Percentiles rank a stretch among this genome's conserved stretches.
Conservation (phyloP, 2,329 filamentous ascomycete genomes). For the Colletotrichum lindemuthianum region DNA sequence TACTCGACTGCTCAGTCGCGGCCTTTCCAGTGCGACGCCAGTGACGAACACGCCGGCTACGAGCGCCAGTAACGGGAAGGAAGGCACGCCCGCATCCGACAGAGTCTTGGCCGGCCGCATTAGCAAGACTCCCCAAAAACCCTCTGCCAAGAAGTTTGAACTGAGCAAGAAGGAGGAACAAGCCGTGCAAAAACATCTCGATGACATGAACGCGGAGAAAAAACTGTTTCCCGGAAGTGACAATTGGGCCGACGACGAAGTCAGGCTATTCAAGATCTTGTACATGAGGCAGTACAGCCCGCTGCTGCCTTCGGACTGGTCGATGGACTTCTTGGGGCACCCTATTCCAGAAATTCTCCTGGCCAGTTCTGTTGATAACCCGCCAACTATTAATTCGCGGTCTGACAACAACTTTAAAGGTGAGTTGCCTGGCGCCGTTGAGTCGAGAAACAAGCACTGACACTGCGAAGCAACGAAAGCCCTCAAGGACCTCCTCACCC, state of each 20-base stretch:
- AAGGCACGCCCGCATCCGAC: constrained; percentile 27
- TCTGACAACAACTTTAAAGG: constrained; percentile 49
- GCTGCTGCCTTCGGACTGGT: constrained; percentile 53
- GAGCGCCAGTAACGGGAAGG: constrained; percentile 27
- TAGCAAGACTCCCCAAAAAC: constrained; percentile 26
- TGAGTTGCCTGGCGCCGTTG: constrained; percentile 34
- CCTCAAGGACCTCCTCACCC: constrained; percentile 51
- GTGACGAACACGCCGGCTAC: constrained; percentile 32
- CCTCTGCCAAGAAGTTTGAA: constrained; percentile 19
- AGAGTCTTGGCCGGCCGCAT: constrained; percentile 26
- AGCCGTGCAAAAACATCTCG: constrained; percentile 20
- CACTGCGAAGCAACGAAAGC: constrained; percentile 49
- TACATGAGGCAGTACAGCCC: constrained; percentile 53
- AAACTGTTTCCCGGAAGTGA: constrained; percentile 52
- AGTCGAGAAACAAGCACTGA: constrained; percentile 32
- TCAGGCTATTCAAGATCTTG: constrained; percentile 53
- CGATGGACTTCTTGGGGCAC: constrained; percentile 51
- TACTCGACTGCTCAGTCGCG: constrained; percentile 9
- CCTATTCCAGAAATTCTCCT: constrained; percentile 52
- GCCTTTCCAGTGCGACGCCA: constrained; percentile 20
- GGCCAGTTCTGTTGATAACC: constrained; percentile 42
- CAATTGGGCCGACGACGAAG: constrained; percentile 63
- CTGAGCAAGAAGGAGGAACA: constrained; percentile 32
- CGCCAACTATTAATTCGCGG: constrained; percentile 52
- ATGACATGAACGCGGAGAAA: constrained; percentile 55